phyloP scores from a whole-genome alignment of 441 rosid species.

The Brassica balearica region DNA sequence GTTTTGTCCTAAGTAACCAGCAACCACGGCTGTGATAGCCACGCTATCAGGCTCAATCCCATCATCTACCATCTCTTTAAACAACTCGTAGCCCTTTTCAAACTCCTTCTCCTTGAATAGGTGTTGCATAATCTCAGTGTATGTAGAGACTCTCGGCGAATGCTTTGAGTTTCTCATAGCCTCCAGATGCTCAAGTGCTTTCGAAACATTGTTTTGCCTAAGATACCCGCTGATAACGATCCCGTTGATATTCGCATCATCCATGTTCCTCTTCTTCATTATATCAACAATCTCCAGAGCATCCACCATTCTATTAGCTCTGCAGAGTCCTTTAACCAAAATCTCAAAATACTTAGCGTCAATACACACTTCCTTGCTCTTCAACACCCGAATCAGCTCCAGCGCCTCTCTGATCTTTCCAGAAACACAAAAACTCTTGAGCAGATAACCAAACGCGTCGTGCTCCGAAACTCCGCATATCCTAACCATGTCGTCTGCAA shows the following conservation, averaged over 20 bases:
- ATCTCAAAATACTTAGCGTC: conserved; percentile 60
- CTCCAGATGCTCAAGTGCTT: conserved; percentile 65
- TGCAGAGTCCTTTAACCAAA: conserved; percentile 76
- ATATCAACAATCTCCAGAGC: conserved; percentile 76
- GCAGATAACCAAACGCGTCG: conserved; percentile 57
- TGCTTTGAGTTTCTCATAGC: conserved; percentile 60
- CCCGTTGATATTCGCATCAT: conserved; percentile 58
- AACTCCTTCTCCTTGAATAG: conserved; percentile 61
- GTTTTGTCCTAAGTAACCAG: conserved; percentile 65
- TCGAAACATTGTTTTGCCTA: conserved; percentile 57
- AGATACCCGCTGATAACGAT: conserved; percentile 67
- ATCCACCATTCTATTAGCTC: conserved; percentile 67
- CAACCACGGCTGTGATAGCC: conserved; percentile 67
- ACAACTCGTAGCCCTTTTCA: conserved; percentile 61
- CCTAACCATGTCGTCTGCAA: conserved; percentile 68
- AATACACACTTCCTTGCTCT: conserved; percentile 51
- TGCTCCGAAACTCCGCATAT: conserved; percentile 55
- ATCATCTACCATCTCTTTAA: conserved; percentile 66
- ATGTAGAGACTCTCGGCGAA: conserved; percentile 58
- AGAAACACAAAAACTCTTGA: conserved; percentile 72
- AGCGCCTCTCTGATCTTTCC: conserved; percentile 77
- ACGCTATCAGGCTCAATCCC: conserved; percentile 64
- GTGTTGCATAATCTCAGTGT: conserved; percentile 71
- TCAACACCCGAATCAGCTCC: conserved; percentile 65
- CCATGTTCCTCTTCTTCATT: conserved; percentile 62